Evolutionary conservation across 164 flowering plant genomes (phyloP).

Genomic region (Platanus orientalis): DNA sequence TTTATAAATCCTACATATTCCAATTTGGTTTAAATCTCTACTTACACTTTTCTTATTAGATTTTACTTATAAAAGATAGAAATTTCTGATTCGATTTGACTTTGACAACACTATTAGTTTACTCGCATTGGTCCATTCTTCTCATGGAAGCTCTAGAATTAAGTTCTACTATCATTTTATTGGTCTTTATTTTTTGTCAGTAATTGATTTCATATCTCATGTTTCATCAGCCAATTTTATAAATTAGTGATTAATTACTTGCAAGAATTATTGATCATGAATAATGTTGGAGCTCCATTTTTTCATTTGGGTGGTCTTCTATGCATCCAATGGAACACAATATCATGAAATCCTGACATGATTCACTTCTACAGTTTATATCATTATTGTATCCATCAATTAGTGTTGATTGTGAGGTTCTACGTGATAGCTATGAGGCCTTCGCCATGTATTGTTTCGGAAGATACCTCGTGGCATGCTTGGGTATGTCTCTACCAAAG

Average conservation of each 20-base stretch:
- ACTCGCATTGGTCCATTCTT: no score
- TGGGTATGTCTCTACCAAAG: slow-evolving; percentile 53
- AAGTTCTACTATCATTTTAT: neutral
- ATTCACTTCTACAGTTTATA: slow-evolving; percentile 51
- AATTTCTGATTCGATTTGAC: no score
- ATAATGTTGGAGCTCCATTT: neutral
- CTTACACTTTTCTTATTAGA: no score
- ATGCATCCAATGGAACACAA: neutral
- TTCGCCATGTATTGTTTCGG: slow-evolving; percentile 99
- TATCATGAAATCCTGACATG: slow-evolving; percentile 1
- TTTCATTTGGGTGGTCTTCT: slow-evolving; percentile 2
- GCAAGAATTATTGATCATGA: neutral
- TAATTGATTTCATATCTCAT: no score
- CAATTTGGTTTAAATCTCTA: no score
- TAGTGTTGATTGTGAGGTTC: slow-evolving; percentile 77
- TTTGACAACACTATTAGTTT: no score
- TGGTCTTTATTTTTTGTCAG: neutral
- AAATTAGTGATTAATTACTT: neutral
- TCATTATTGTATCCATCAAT: slow-evolving; percentile 77
- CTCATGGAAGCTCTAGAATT: neutral
- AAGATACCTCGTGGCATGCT: slow-evolving; percentile 90
- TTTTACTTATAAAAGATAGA: no score
- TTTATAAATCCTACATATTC: no score
- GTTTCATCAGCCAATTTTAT: neutral
- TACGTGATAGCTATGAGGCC: slow-evolving; percentile 96